Conservation (phyloP, 2,329 filamentous ascomycete species). For the Sporothrix pallida region DNA sequence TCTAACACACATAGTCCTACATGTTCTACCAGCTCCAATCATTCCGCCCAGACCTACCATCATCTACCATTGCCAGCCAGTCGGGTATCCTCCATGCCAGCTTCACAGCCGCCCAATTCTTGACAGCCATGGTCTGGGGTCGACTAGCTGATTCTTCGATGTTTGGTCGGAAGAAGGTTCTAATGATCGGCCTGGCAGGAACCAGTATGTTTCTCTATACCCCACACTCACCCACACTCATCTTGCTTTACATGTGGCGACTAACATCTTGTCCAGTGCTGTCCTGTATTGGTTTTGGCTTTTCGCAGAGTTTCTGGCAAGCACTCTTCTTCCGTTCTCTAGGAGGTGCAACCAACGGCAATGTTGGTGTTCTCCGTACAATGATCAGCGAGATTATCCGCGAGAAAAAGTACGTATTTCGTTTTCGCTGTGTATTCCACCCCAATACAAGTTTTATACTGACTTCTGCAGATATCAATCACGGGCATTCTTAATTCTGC, state of each 20-base stretch:
- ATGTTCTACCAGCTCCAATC: constrained; percentile 89
- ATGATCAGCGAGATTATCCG: constrained; percentile 59
- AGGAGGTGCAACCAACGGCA: constrained; percentile 73
- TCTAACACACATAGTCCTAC: constrained; percentile 61
- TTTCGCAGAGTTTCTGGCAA: constrained; percentile 65
- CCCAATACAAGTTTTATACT: background rate
- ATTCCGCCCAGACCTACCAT: constrained; percentile 62
- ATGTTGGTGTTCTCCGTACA: constrained; percentile 75
- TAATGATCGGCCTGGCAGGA: constrained; percentile 77
- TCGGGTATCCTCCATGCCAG: constrained; percentile 78
- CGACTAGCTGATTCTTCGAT: constrained; percentile 67
- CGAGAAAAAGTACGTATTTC: constrained; percentile 49
- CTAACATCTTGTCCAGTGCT: constrained; percentile 46
- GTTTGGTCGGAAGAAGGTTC: constrained; percentile 75
- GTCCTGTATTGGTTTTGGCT: constrained; percentile 72
- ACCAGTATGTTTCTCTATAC: constrained; percentile 51
- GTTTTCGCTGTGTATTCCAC: background rate
- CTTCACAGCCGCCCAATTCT: constrained; percentile 81
- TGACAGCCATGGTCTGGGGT: constrained; percentile 84
- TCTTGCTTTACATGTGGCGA: background rate
- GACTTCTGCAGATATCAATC: constrained; percentile 48
- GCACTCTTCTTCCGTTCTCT: constrained; percentile 69
- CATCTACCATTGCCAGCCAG: constrained; percentile 74
- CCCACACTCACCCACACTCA: background rate
- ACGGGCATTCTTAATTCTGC: constrained; percentile 52